These are phyloP conservation scores for Sordaria brevicollis DNA, from an alignment of 495 filamentous ascomycete genomes.

Conservation along the genomic window DNA sequence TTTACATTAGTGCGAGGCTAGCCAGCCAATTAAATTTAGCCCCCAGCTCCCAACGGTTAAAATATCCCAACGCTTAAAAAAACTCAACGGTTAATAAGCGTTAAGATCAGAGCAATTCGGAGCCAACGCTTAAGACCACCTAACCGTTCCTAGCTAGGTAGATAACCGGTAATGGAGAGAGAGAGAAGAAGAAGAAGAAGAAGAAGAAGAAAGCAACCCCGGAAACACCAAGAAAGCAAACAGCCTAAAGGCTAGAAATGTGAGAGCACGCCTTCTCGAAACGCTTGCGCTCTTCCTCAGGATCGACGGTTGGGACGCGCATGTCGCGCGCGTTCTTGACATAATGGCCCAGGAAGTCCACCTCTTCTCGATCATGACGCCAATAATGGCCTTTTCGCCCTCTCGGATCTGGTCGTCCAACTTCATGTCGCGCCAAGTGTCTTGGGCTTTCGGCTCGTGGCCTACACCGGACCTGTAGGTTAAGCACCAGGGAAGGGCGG, in stretches of 20 bases:
- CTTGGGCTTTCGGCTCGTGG: neutral
- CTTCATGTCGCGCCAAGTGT: too few relatives aligned
- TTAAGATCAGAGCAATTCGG: too few relatives aligned
- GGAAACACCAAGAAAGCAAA: neutral
- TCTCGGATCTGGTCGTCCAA: neutral
- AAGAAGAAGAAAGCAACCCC: neutral
- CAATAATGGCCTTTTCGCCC: neutral
- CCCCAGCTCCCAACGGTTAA: neutral
- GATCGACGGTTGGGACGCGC: neutral
- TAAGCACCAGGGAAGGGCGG: too few relatives aligned
- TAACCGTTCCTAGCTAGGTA: too few relatives aligned
- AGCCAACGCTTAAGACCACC: too few relatives aligned
- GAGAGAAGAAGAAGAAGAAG: neutral
- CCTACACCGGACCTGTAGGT: too few relatives aligned
- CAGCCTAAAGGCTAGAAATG: too few relatives aligned
- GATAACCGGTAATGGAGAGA: too few relatives aligned
- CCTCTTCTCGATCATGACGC: neutral
- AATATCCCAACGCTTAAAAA: neutral
- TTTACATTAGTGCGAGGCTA: too few relatives aligned
- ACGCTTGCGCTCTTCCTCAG: conserved; percentile 15
- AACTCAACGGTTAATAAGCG: neutral
- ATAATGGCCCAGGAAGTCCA: conserved; percentile 15
- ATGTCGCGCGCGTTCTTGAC: conserved; percentile 22
- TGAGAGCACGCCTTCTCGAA: conserved; percentile 25
- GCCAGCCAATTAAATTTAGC: too few relatives aligned